Base-by-base conservation (phyloP, 495 filamentous ascomycete genomes). In the Recurvomyces mirabilis region DNA sequence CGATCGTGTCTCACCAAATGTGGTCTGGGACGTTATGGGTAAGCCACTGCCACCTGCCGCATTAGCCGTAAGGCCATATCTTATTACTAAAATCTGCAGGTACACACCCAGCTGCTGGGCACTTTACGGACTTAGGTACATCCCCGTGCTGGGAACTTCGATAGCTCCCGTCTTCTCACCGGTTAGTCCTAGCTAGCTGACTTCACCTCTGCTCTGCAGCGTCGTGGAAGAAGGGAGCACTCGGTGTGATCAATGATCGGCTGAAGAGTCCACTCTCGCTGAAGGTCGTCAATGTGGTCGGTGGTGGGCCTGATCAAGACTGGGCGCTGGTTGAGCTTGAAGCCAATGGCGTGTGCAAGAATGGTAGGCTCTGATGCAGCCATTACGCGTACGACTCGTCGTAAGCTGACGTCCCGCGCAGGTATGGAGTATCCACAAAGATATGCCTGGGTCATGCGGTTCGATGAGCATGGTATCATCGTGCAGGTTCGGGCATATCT, bases 1-100 rank as follows among this genome's bases (percentile, higher is more conserved):
- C 38, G 35, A 55, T 13, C 52, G 43, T 12, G 52, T 55, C 2
- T 51, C 47, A 5, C 47, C 47, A 0, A 28, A 55, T 23, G 52
- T 55, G 14, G 47, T 51, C 15, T 54, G 51, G 52, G 52, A 55
- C 30, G 52, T 55, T 12, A 42, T 55, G 52, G 52, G 39, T 40
- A n/a, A 13, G 37, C 14, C 37, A 2, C 5, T 25, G 13, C 6
- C 23, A 21, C 12, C 3, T 37, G 19, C 17, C 30, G 4, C 19
- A 15, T 20, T 15, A 4, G 22, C 14, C 14, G n/a, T n/a, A 19
- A 17, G n/a, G 32, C 18, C 32, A 11, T 35, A 11, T 6, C 32
- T 14, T 9, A 17, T 17, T 35, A 17, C n/a, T 17, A 9, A 5
- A 6, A 14, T 5, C 5, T 35, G 17, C 20, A 40, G 37, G 51